Conservation (phyloP, 73 alveolate genomes). For the Tetrahymena thermophila region DNA sequence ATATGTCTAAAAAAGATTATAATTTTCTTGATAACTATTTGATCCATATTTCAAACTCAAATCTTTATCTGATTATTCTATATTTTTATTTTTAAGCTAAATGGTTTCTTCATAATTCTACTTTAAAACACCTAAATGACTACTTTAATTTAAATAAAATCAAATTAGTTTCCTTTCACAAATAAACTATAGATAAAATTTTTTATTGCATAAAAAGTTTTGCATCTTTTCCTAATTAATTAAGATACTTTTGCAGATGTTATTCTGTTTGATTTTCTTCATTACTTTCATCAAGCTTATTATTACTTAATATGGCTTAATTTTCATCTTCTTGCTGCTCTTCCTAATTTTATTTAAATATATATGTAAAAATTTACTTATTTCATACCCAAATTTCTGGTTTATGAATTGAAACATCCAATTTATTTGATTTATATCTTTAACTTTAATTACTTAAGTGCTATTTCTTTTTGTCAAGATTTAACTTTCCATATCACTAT, state of each 20-base stretch:
- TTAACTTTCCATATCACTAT: neutral
- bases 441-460: neutral
- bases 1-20: neutral
- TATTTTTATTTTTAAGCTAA: too few species aligned
- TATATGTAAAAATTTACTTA: neutral
- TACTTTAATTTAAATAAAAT: too few species aligned
- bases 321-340: neutral
- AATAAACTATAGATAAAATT: too few species aligned
- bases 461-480: neutral
- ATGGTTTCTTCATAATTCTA: neutral
- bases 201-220: too few species aligned
- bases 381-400: neutral
- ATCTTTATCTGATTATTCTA: neutral
- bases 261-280: neutral
- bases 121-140: neutral
- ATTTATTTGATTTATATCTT: neutral
- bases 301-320: neutral
- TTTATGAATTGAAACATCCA: neutral
- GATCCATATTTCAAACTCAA: neutral
- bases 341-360: neutral
- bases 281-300: neutral
- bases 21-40: neutral
- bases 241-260: neutral
- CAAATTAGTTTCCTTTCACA: neutral
- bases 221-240: too few species aligned